Conservation (phyloP, 2,329 filamentous ascomycete genomes). For the Stemphylium vesicarium region DNA sequence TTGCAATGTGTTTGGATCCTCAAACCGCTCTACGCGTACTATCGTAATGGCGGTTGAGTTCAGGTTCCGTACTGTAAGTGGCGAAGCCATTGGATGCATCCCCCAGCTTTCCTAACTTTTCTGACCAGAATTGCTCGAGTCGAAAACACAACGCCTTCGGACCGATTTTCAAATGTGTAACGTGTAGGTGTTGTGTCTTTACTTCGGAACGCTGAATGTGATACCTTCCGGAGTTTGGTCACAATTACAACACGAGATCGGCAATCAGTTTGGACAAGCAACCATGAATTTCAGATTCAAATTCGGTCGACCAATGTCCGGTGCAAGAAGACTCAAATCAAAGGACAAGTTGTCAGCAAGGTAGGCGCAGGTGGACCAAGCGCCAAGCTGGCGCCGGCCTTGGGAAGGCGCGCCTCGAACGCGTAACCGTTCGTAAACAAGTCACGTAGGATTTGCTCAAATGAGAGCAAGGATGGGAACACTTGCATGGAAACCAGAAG, state of each 20-base stretch:
- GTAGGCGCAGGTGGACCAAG: constrained; percentile 6
- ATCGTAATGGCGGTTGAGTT: constrained; percentile 76
- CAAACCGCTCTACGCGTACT: constrained; percentile 75
- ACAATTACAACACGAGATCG: background rate
- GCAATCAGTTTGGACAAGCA: background rate
- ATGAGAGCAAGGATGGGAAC: background rate
- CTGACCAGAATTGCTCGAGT: background rate
- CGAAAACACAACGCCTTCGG: background rate
- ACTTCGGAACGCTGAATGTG: background rate
- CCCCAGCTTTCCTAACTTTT: background rate
- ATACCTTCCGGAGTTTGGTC: background rate
- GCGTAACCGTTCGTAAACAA: background rate
- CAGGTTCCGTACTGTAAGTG: constrained; percentile 80
- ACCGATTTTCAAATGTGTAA: background rate
- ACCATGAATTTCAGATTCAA: background rate
- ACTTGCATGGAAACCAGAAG: background rate
- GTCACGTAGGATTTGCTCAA: background rate
- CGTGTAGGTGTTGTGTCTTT: background rate
- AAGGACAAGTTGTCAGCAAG: constrained; percentile 6
- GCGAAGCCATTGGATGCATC: constrained; percentile 30
- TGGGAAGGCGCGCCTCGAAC: constrained; percentile 9
- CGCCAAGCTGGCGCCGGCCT: constrained; percentile 14
- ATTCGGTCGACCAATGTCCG: background rate
- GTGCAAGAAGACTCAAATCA: background rate
- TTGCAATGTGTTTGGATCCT: constrained; percentile 56